phyloP scores from a whole-genome alignment of 257 asterid genomes.

The Plantago ovata region DNA sequence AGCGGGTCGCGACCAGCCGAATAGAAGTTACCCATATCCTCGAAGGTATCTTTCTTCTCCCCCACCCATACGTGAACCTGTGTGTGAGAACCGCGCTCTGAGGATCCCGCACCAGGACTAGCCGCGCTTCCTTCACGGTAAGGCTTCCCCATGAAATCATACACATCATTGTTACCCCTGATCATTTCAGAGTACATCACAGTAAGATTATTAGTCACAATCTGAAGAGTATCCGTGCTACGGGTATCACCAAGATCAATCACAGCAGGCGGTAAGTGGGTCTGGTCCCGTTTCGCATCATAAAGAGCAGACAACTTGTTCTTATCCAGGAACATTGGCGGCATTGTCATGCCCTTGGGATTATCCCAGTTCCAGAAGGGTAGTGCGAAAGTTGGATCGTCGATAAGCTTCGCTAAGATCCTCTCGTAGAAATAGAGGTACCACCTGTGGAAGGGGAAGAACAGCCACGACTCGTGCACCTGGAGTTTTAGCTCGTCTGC shows the following conservation, averaged over 20 bases:
- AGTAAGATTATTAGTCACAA: constrained; percentile 25
- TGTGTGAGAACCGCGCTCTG: constrained; percentile 39
- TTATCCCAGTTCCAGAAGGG: constrained; percentile 48
- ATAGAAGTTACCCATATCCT: constrained; percentile 26
- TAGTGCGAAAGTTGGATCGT: constrained; percentile 32
- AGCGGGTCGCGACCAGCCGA: constrained; percentile 26
- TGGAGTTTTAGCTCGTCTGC: constrained; percentile 16
- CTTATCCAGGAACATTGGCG: constrained; percentile 23
- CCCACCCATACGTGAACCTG: constrained; percentile 28
- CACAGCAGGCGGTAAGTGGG: not conserved
- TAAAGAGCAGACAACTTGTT: constrained; percentile 16
- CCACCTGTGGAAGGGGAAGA: constrained; percentile 47
- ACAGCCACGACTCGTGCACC: constrained; percentile 38
- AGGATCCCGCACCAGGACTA: constrained; percentile 21
- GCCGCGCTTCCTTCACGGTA: constrained; percentile 17
- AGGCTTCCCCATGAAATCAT: constrained; percentile 34
- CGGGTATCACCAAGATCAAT: constrained; percentile 21
- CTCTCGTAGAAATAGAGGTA: constrained; percentile 38
- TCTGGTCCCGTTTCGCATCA: constrained; percentile 19
- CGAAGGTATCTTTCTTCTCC: not conserved
- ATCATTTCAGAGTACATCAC: constrained; percentile 36
- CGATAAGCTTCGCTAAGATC: constrained; percentile 25
- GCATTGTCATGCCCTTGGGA: constrained; percentile 35
- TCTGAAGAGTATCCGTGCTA: constrained; percentile 18
- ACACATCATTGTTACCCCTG: constrained; percentile 17